A percentile compares a stretch with the other conserved stretches of the same genome.
Conservation (phyloP, 352 stramenopile species). For the Globisporangium uncinulatum region DNA sequence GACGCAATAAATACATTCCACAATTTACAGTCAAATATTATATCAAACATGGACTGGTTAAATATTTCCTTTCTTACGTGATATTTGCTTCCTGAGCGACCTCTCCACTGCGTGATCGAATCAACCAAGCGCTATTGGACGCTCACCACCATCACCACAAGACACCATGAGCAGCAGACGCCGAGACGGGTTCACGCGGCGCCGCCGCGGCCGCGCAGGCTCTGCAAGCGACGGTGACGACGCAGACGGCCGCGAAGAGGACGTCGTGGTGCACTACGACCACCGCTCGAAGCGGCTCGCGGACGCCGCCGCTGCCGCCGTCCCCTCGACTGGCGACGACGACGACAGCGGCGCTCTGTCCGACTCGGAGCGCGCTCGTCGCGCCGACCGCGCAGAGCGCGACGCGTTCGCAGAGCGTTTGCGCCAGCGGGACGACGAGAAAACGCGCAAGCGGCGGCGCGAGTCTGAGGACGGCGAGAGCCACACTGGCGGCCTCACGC, state of each 20-base stretch:
- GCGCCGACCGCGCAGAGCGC: constrained; percentile 60
- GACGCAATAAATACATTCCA: not conserved
- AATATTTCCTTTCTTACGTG: no score
- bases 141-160: not conserved
- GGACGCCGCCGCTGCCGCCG: constrained; percentile 11
- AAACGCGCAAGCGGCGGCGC: constrained; percentile 48
- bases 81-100: no score
- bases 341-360: constrained; percentile 10
- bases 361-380: constrained; percentile 42
- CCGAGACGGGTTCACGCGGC: constrained; percentile 13
- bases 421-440: constrained; percentile 68
- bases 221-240: not conserved
- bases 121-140: not conserved
- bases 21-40: not conserved
- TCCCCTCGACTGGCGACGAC: constrained; percentile 5
- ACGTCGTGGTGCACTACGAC: constrained; percentile 32
- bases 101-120: no score
- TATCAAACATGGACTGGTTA: no score
- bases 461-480: constrained; percentile 26
- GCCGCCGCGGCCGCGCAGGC: constrained; percentile 2
- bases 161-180: constrained; percentile 10
- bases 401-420: constrained; percentile 81
- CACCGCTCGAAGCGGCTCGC: constrained; percentile 37
- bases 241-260: constrained; percentile 4
- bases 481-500: constrained; percentile 33